A percentile compares a stretch with the other conserved stretches of the same genome.
These are phyloP conservation scores for Globisporangium radiosum DNA, from an alignment of 352 stramenopile genomes.

Conservation along the genomic window DNA sequence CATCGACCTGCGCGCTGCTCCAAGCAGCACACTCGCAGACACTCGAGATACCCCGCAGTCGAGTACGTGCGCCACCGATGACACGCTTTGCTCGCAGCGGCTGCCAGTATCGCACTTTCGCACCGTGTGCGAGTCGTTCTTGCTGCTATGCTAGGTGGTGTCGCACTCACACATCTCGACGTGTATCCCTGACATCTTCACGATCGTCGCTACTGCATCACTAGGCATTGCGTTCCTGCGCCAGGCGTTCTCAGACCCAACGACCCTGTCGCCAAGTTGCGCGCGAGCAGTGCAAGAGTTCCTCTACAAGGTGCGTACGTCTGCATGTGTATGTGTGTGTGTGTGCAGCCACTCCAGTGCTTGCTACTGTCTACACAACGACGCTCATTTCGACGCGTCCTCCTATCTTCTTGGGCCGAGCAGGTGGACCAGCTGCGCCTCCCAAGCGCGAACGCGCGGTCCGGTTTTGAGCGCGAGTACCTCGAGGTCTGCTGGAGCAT, in stretches of 20 bases:
- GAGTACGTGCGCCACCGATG: too few relatives aligned
- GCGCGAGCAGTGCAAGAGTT: constrained; percentile 12
- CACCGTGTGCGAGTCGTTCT: too few relatives aligned
- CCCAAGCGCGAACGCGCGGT: constrained; percentile 17
- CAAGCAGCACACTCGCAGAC: too few relatives aligned
- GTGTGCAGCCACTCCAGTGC: not conserved
- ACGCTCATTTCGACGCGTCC: not conserved
- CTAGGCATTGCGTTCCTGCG: constrained; percentile 20
- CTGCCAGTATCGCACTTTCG: too few relatives aligned
- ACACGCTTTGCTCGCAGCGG: too few relatives aligned
- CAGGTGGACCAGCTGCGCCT: constrained; percentile 28
- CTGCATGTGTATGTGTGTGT: not conserved
- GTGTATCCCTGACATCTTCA: too few relatives aligned
- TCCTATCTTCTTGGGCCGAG: too few relatives aligned
- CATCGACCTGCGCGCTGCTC: too few relatives aligned
- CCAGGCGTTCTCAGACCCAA: constrained; percentile 5
- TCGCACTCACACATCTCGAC: not conserved
- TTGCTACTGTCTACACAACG: not conserved
- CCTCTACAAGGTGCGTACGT: constrained; percentile 8
- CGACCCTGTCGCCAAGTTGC: constrained; percentile 5
- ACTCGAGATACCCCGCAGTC: too few relatives aligned
- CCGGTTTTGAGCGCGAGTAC: constrained; percentile 64
- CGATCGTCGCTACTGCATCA: too few relatives aligned
- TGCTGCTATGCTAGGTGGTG: not conserved
- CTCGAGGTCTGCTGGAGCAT: constrained; percentile 53